Percentiles rank a stretch among this genome's conserved stretches.
Conservation (phyloP, 129 eudicot species). For the Erigeron canadensis region DNA sequence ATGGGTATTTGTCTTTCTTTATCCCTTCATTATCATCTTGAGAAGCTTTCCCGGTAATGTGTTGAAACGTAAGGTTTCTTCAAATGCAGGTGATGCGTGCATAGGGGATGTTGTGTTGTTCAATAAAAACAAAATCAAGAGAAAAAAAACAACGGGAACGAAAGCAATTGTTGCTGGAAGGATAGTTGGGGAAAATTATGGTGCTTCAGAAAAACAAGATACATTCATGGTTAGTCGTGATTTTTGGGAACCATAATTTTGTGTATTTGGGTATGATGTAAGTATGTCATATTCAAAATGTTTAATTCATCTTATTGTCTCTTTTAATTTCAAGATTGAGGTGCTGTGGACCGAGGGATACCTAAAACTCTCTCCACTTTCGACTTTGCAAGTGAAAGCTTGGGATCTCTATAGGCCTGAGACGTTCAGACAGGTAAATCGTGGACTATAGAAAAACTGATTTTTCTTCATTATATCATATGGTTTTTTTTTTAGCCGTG, state of each 20-base stretch:
- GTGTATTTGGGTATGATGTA: neutral
- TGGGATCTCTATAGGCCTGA: slow-evolving; percentile 68
- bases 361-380: slow-evolving; percentile 52
- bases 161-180: slow-evolving; percentile 76
- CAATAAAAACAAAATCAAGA: slow-evolving; percentile 63
- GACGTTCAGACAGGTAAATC: slow-evolving; percentile 75
- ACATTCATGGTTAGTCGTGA: slow-evolving; percentile 67
- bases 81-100: slow-evolving; percentile 81
- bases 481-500: slow-evolving; percentile 43
- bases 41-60: neutral
- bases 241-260: slow-evolving; percentile 1
- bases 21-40: slow-evolving; percentile 6
- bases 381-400: slow-evolving; percentile 76
- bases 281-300: neutral
- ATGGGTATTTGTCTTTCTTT: slow-evolving; percentile 48
- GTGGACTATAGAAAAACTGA: neutral
- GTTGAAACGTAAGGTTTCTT: slow-evolving; percentile 1
- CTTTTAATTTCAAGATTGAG: slow-evolving; percentile 56
- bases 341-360: slow-evolving; percentile 63
- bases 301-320: neutral
- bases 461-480: neutral
- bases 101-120: slow-evolving; percentile 83
- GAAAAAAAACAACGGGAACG: slow-evolving; percentile 44
- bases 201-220: slow-evolving; percentile 80
- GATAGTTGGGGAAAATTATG: slow-evolving; percentile 84